Percentiles rank a stretch among this genome's conserved stretches.
Conservation (phyloP, 768 basidiomycete species). For the Mycena alexandri region DNA sequence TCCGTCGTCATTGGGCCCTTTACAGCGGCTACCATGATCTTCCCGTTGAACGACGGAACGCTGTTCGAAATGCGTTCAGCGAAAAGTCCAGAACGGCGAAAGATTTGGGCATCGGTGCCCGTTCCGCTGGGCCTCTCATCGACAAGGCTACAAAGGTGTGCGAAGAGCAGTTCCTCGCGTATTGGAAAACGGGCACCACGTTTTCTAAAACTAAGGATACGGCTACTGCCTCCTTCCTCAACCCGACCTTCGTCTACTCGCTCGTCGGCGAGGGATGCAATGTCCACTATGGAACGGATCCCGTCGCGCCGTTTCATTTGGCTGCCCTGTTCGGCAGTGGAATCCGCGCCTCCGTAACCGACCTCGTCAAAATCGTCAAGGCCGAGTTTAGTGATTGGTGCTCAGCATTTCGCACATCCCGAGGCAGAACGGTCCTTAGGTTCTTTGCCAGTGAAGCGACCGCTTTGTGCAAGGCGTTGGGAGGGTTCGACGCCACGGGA, state of each 20-base stretch:
- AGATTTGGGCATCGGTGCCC: conserved; percentile 28
- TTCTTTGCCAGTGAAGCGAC: too few species aligned
- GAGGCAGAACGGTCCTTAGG: conserved; percentile 43
- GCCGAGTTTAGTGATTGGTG: conserved; percentile 41
- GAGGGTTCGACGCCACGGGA: conserved; percentile 36
- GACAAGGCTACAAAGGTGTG: conserved; percentile 30
- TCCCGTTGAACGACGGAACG: conserved; percentile 39
- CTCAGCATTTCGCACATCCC: conserved; percentile 31
- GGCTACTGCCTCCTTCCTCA: conserved; percentile 47
- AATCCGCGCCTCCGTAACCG: conserved; percentile 1
- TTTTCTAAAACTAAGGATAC: background rate
- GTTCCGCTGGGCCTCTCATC: conserved; percentile 56
- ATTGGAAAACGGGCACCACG: conserved; percentile 58
- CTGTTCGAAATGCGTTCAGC: conserved; percentile 25
- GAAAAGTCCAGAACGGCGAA: conserved; percentile 33
- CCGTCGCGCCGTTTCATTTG: conserved; percentile 57
- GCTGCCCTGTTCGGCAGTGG: conserved; percentile 24
- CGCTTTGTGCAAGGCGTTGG: conserved; percentile 54
- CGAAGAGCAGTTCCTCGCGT: conserved; percentile 45
- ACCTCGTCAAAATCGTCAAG: conserved; percentile 35
- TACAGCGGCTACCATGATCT: conserved; percentile 43
- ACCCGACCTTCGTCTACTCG: conserved; percentile 62
- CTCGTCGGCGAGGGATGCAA: conserved; percentile 52
- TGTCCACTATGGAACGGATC: conserved; percentile 61
- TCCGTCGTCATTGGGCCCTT: conserved; percentile 57